phyloP scores from a whole-genome alignment of 1,284 basidiomycete genomes.

The Mycena citricolor region DNA sequence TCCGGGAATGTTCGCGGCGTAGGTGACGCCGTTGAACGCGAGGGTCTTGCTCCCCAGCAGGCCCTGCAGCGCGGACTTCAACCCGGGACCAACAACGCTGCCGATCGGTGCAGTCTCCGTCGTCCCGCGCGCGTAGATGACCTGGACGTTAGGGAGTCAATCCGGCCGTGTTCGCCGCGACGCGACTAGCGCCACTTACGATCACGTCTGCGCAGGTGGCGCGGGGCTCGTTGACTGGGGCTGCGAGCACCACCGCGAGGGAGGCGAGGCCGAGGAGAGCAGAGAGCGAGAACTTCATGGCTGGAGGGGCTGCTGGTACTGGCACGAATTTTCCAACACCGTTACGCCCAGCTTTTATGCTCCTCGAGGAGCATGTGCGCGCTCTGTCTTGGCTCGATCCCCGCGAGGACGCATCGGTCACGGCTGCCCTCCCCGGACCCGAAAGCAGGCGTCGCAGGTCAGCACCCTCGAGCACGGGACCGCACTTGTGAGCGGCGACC shows the following conservation, averaged over 20 bases:
- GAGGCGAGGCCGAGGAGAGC: conserved; percentile 4
- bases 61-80: conserved; percentile 30
- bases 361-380: too few relatives aligned
- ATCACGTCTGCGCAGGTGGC: conserved; percentile 18
- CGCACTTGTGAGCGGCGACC: too few relatives aligned
- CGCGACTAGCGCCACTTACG: conserved; percentile 1
- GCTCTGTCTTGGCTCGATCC: too few relatives aligned
- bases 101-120: conserved; percentile 30
- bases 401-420: too few relatives aligned
- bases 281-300: too few relatives aligned
- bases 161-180: background rate
- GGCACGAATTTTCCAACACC: too few relatives aligned
- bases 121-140: conserved; percentile 36
- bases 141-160: conserved; percentile 7
- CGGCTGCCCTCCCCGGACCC: too few relatives aligned
- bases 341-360: too few relatives aligned
- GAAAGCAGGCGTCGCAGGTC: too few relatives aligned
- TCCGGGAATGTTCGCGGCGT: conserved; percentile 30
- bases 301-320: too few relatives aligned
- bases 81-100: conserved; percentile 33
- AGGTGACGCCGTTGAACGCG: conserved; percentile 36
- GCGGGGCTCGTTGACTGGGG: conserved; percentile 11
- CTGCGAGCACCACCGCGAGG: conserved; percentile 8
- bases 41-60: conserved; percentile 25
- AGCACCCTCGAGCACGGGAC: too few relatives aligned